Conservation (phyloP, 495 filamentous ascomycete genomes). For the Lophium mytilinum region DNA sequence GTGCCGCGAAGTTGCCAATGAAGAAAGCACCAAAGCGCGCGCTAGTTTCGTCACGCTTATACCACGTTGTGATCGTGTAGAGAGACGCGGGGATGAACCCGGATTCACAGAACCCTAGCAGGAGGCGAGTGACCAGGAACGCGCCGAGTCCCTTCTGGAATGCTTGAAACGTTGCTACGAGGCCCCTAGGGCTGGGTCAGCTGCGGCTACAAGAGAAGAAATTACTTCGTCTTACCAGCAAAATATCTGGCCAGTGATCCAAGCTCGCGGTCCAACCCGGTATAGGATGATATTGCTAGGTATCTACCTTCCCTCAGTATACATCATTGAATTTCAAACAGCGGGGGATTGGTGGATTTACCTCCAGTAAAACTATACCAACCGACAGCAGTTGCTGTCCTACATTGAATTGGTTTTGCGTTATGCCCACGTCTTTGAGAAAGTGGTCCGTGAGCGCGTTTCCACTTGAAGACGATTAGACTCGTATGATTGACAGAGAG, state of each 20-base stretch:
- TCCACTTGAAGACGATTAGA: too few species aligned
- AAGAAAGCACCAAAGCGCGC: conserved; percentile 48
- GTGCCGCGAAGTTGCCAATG: conserved; percentile 46
- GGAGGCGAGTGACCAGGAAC: conserved; percentile 44
- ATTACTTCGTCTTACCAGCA: too few species aligned
- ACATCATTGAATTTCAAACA: conserved; percentile 24
- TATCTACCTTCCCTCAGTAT: conserved; percentile 27
- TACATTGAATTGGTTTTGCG: conserved; percentile 50
- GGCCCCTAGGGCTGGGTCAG: conserved; percentile 21
- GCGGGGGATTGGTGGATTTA: too few species aligned
- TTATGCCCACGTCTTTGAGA: conserved; percentile 31
- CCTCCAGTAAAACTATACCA: conserved; percentile 51
- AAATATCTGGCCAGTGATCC: conserved; percentile 48
- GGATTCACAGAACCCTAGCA: conserved; percentile 49
- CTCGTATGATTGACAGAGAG: too few species aligned
- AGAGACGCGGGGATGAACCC: conserved; percentile 54
- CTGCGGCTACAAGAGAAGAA: too few species aligned
- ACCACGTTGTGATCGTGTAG: conserved; percentile 54
- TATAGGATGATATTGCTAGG: conserved; percentile 45
- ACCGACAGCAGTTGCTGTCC: conserved; percentile 48
- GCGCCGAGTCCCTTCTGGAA: conserved; percentile 46
- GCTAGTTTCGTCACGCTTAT: conserved; percentile 49
- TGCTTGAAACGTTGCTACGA: conserved; percentile 51
- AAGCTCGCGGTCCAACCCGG: conserved; percentile 44
- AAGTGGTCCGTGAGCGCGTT: too few species aligned